A percentile compares a stretch with the other conserved stretches of the same genome.
These are phyloP conservation scores for Tetragonia tetragonoides DNA, from an alignment of 148 eudicot genomes.

Conservation along the genomic window DNA sequence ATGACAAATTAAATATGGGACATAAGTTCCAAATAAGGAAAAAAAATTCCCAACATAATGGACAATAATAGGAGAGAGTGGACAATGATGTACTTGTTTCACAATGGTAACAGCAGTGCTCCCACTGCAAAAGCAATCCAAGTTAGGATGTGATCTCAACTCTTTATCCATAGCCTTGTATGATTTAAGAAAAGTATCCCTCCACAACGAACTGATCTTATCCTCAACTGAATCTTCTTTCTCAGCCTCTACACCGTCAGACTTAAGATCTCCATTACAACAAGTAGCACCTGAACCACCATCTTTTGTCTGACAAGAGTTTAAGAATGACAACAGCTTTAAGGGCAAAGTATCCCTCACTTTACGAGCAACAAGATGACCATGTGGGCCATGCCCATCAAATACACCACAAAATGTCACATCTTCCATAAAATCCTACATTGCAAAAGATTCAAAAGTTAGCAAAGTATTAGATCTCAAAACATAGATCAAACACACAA, in stretches of 20 bases:
- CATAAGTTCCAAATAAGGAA: not conserved
- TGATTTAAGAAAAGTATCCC: conserved; percentile 86
- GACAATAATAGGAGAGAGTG: conserved; percentile 6
- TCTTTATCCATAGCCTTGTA: conserved; percentile 97
- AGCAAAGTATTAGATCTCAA: conserved; percentile 5
- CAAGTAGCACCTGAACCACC: conserved; percentile 50
- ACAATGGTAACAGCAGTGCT: conserved; percentile 89
- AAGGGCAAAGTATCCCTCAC: conserved; percentile 86
- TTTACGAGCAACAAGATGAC: conserved; percentile 95
- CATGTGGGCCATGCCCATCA: conserved; percentile 98
- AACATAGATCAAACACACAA: not conserved
- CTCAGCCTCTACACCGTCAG: conserved; percentile 49
- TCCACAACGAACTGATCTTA: conserved; percentile 54
- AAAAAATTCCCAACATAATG: not conserved
- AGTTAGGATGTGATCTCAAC: conserved; percentile 74
- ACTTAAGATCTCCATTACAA: conserved; percentile 46
- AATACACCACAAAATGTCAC: conserved; percentile 87
- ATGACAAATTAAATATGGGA: conserved; percentile 3
- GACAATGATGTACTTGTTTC: conserved; percentile 58
- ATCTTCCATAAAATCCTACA: conserved; percentile 82
- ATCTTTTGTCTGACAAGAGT: conserved; percentile 54
- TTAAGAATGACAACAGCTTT: conserved; percentile 62
- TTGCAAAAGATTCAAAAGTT: conserved; percentile 10
- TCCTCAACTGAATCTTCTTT: conserved; percentile 50
- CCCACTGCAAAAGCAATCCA: conserved; percentile 99